These are phyloP conservation scores for Tricholoma bakamatsutake DNA, from an alignment of 768 basidiomycete genomes.

Conservation along the genomic window DNA sequence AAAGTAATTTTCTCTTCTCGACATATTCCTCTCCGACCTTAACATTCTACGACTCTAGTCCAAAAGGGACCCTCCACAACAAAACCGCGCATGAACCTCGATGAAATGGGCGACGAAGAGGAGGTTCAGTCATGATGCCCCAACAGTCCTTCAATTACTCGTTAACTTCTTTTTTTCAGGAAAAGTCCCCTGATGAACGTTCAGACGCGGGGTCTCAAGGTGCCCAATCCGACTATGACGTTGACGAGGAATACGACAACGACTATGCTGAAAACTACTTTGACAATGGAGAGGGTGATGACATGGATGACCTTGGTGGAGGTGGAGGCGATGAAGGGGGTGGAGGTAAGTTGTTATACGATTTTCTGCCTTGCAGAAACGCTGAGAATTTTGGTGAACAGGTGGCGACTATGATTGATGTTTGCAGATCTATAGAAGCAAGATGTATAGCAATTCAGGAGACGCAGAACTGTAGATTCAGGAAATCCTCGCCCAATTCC, in stretches of 20 bases:
- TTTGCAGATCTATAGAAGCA: neutral
- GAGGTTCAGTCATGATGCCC: slow-evolving; percentile 44
- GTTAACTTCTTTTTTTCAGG: slow-evolving; percentile 28
- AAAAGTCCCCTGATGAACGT: slow-evolving; percentile 65
- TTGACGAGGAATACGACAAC: slow-evolving; percentile 88
- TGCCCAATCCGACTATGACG: slow-evolving; percentile 72
- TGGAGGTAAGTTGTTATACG: slow-evolving; percentile 33
- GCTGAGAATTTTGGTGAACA: neutral
- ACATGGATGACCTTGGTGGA: slow-evolving; percentile 71
- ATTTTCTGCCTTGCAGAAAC: neutral
- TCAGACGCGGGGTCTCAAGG: slow-evolving; percentile 65
- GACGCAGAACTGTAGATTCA: neutral
- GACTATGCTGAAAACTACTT: slow-evolving; percentile 91
- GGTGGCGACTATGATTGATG: slow-evolving; percentile 16
- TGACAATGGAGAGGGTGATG: slow-evolving; percentile 82
- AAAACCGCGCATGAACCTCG: slow-evolving; percentile 51
- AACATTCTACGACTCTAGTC: slow-evolving; percentile 12
- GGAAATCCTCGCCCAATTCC: neutral
- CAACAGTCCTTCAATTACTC: neutral
- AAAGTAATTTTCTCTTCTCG: slow-evolving; percentile 27
- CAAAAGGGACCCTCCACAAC: slow-evolving; percentile 19
- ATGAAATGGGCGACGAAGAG: slow-evolving; percentile 60
- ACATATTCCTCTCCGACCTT: neutral
- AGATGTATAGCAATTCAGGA: neutral
- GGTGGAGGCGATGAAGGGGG: slow-evolving; percentile 65